Evolutionary conservation across 805 yeast genomes (phyloP).

Genomic region (Kodamaea restingae): DNA sequence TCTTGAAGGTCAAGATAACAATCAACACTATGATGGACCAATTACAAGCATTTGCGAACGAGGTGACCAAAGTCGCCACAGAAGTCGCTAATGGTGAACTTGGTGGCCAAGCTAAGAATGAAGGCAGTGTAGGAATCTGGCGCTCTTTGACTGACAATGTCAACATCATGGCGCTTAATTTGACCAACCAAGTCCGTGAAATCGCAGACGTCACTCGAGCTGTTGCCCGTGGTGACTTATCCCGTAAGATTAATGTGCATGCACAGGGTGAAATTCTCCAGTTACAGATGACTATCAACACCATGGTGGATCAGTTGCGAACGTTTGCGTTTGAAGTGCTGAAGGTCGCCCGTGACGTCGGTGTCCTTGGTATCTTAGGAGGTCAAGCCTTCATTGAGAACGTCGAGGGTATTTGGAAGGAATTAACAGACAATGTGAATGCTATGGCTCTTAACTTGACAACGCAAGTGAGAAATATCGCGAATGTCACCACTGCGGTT

Average conservation of each 20-base stretch:
- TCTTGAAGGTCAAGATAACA: slow-evolving; percentile 71
- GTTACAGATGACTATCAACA: slow-evolving; percentile 79
- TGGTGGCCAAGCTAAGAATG: slow-evolving; percentile 84
- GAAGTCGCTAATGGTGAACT: slow-evolving; percentile 88
- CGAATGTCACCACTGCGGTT: slow-evolving; percentile 84
- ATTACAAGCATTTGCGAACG: slow-evolving; percentile 73
- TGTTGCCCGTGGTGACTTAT: slow-evolving; percentile 81
- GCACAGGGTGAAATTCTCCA: slow-evolving; percentile 89
- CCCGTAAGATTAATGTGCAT: slow-evolving; percentile 80
- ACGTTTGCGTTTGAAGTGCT: slow-evolving; percentile 84
- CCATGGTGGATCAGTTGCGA: slow-evolving; percentile 83
- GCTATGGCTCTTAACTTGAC: slow-evolving; percentile 88
- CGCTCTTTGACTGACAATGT: slow-evolving; percentile 78
- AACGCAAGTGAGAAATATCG: slow-evolving; percentile 83
- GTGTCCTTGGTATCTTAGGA: slow-evolving; percentile 83
- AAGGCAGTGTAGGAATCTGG: slow-evolving; percentile 88
- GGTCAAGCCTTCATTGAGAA: slow-evolving; percentile 80
- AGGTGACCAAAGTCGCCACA: slow-evolving; percentile 81
- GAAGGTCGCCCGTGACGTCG: slow-evolving; percentile 83
- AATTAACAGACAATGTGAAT: slow-evolving; percentile 79
- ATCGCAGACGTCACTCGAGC: slow-evolving; percentile 88
- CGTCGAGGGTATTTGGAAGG: slow-evolving; percentile 86
- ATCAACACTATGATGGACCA: slow-evolving; percentile 90
- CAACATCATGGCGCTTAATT: slow-evolving; percentile 82
- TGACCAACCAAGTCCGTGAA: slow-evolving; percentile 68